Conservation (phyloP, 306 rosid species). For the Fragaria nilgerrensis region DNA sequence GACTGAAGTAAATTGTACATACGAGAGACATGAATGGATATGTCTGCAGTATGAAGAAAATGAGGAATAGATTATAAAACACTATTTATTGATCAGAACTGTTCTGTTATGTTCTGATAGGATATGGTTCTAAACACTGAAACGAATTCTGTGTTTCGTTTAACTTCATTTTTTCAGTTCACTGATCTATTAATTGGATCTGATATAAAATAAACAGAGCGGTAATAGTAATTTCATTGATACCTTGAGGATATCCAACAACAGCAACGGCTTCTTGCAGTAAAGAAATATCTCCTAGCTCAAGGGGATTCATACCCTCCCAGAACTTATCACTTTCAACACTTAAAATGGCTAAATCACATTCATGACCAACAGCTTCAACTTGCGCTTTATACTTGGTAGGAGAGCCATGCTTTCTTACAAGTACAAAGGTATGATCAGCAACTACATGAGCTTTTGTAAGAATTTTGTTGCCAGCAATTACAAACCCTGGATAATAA, state of each 20-base stretch:
- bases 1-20: background rate
- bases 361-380: constrained; percentile 87
- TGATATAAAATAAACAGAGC: background rate
- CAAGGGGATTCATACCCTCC: constrained; percentile 65
- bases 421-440: constrained; percentile 84
- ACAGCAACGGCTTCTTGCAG: constrained; percentile 90
- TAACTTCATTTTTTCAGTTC: background rate
- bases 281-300: constrained; percentile 76
- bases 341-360: constrained; percentile 74
- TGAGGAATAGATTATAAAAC: background rate
- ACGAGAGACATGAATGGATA: background rate
- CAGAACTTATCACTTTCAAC: constrained; percentile 70
- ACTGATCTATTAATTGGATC: background rate
- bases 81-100: background rate
- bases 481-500: constrained; percentile 58
- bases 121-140: background rate
- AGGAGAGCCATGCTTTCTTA: constrained; percentile 91
- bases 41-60: background rate
- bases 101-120: background rate
- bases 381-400: constrained; percentile 77
- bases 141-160: background rate
- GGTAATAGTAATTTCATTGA: background rate
- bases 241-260: constrained; percentile 96
- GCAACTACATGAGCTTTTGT: constrained; percentile 97
- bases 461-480: constrained; percentile 65